Conservation (phyloP, 2,329 filamentous ascomycete species). For the Aurifilum marmelostoma region DNA sequence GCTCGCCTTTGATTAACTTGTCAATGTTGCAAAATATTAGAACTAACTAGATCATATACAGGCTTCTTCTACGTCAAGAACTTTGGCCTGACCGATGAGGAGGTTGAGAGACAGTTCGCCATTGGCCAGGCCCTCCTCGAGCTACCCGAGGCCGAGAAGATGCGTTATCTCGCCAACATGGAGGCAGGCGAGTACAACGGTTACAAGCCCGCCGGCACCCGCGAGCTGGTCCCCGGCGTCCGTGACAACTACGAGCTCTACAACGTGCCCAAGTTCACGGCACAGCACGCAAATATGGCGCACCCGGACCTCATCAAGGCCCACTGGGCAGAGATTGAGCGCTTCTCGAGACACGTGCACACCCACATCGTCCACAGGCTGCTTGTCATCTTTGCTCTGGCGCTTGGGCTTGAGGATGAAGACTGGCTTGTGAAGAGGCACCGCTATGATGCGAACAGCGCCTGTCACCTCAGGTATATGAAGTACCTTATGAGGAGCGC, state of each 20-base stretch:
- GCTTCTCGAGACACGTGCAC: constrained; percentile 47
- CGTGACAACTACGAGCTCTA: constrained; percentile 62
- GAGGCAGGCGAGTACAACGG: constrained; percentile 56
- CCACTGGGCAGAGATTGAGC: constrained; percentile 57
- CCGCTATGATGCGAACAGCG: constrained; percentile 55
- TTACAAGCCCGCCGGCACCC: constrained; percentile 47
- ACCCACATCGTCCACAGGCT: constrained; percentile 56
- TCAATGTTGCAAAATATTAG: background rate
- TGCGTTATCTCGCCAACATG: constrained; percentile 50
- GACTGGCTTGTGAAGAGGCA: constrained; percentile 59
- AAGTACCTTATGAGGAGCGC: constrained; percentile 52
- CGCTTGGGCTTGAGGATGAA: constrained; percentile 61
- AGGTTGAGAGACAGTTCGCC: constrained; percentile 59
- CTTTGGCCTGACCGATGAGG: constrained; percentile 57
- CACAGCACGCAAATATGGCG: constrained; percentile 43
- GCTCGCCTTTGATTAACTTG: background rate
- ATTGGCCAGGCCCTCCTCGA: constrained; percentile 53
- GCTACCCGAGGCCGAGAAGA: constrained; percentile 57
- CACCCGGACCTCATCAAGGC: constrained; percentile 52
- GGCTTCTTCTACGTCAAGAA: constrained; percentile 62
- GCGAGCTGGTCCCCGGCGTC: constrained; percentile 38
- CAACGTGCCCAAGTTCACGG: constrained; percentile 63
- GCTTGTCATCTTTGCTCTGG: constrained; percentile 60
- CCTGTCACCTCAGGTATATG: constrained; percentile 64
- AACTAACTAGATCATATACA: background rate